phyloP scores from a whole-genome alignment of 805 yeast genomes.

The Lipomyces yamadae region DNA sequence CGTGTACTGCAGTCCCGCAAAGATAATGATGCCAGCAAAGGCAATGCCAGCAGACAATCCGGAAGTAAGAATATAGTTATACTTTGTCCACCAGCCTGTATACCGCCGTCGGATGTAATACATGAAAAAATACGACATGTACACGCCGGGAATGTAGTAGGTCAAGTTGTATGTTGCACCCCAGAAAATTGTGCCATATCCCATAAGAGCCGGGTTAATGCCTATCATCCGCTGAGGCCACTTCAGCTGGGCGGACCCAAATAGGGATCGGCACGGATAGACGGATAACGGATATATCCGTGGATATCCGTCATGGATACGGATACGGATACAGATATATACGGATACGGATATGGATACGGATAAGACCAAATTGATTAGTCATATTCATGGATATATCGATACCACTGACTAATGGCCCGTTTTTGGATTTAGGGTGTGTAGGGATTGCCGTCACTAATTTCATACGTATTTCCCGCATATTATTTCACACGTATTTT shows the following conservation, averaged over 20 bases:
- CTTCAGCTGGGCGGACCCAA: slow-evolving; percentile 19
- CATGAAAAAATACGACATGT: slow-evolving; percentile 58
- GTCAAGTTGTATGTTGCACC: slow-evolving; percentile 20
- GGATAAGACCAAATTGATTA: no score
- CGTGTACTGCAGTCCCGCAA: slow-evolving; percentile 51
- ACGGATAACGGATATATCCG: no score
- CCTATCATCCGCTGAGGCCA: slow-evolving; percentile 10
- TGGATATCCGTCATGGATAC: no score
- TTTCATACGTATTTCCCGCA: no score
- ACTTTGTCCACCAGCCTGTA: slow-evolving; percentile 53
- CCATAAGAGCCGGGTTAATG: slow-evolving; percentile 17
- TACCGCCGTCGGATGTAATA: slow-evolving; percentile 59
- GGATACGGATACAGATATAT: no score
- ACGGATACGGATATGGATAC: no score
- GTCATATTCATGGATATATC: no score
- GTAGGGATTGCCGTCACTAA: no score
- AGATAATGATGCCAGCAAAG: slow-evolving; percentile 60
- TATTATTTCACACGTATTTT: no score
- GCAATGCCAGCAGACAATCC: slow-evolving; percentile 72
- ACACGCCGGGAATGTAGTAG: slow-evolving; percentile 21
- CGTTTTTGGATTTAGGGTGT: no score
- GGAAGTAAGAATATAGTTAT: slow-evolving; percentile 67
- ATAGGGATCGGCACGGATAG: no score
- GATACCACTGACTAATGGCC: no score
- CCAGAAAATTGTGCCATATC: slow-evolving; percentile 16